A percentile compares a stretch with the other conserved stretches of the same genome.
phyloP scores from a whole-genome alignment of 2,329 filamentous ascomycete genomes.

The Aspergillus eucalypticola region DNA sequence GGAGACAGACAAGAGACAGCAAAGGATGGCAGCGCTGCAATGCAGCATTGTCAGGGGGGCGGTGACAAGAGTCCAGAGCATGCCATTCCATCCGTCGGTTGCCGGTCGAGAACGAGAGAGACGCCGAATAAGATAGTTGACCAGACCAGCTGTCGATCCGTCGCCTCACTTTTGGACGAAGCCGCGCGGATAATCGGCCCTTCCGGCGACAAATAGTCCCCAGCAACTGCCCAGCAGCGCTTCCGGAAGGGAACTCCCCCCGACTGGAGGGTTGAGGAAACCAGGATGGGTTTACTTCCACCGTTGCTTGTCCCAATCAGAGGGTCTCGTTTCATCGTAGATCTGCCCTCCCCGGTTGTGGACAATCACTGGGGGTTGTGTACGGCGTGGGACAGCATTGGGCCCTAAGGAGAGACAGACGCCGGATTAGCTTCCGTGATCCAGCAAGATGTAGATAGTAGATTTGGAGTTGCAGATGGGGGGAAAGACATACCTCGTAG shows the following conservation, averaged over 20 bases:
- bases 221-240: constrained; percentile 21
- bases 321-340: constrained; percentile 39
- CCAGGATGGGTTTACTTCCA: constrained; percentile 32
- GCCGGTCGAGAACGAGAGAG: constrained; percentile 19
- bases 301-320: constrained; percentile 42
- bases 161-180: constrained; percentile 29
- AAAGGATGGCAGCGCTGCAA: background rate
- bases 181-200: constrained; percentile 25
- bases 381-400: constrained; percentile 31
- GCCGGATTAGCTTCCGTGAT: constrained; percentile 14
- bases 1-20: background rate
- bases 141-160: constrained; percentile 21
- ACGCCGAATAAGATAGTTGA: constrained; percentile 8
- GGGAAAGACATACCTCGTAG: constrained; percentile 31
- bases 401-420: constrained; percentile 26
- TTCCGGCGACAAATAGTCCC: constrained; percentile 12
- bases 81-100: constrained; percentile 7
- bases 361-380: constrained; percentile 36
- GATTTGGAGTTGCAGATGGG: background rate
- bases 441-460: background rate
- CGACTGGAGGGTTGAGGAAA: too few species aligned
- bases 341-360: constrained; percentile 40
- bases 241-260: constrained; percentile 1
- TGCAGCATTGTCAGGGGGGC: constrained; percentile 4
- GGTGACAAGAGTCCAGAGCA: constrained; percentile 13